Evolutionary conservation across 2,329 filamentous ascomycete species (phyloP).

Genomic region (Phialocephala sp.): DNA sequence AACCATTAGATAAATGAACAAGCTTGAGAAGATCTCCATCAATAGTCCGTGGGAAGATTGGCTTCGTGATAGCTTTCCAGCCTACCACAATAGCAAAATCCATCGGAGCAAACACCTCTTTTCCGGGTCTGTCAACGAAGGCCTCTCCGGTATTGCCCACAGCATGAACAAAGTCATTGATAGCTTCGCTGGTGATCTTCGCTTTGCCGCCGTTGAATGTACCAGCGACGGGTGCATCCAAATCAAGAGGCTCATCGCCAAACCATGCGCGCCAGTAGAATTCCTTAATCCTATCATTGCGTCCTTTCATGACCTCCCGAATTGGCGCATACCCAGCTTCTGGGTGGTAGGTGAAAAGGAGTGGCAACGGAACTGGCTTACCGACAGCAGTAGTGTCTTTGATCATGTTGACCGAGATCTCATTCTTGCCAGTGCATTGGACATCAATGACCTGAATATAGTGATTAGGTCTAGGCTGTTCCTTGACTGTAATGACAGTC

Average conservation of each 20-base stretch:
- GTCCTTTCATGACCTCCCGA: slow-evolving; percentile 91
- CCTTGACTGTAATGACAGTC: slow-evolving; percentile 85
- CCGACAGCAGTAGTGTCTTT: slow-evolving; percentile 90
- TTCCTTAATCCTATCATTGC: slow-evolving; percentile 98
- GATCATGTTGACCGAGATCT: slow-evolving; percentile 88
- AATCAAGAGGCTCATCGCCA: slow-evolving; percentile 80
- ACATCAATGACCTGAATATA: slow-evolving; percentile 89
- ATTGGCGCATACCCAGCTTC: slow-evolving; percentile 98
- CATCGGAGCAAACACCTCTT: slow-evolving; percentile 95
- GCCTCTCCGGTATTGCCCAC: slow-evolving; percentile 98
- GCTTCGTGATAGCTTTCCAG: slow-evolving; percentile 99
- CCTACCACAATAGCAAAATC: slow-evolving; percentile 98
- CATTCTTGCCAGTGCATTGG: slow-evolving; percentile 73
- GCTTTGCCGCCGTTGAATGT: slow-evolving; percentile 89
- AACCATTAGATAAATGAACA: slow-evolving; percentile 95
- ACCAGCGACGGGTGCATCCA: slow-evolving; percentile 83
- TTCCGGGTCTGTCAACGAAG: slow-evolving; percentile 93
- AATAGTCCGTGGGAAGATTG: slow-evolving; percentile 95
- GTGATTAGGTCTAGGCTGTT: slow-evolving; percentile 85
- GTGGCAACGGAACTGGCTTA: slow-evolving; percentile 79
- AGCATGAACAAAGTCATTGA: slow-evolving; percentile 98
- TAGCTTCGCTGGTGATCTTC: slow-evolving; percentile 87
- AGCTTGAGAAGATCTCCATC: slow-evolving; percentile 96
- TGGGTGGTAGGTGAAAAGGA: slow-evolving; percentile 92
- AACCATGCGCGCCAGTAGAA: slow-evolving; percentile 99